Percentiles rank a stretch among this genome's conserved stretches.
Conservation (phyloP, 2,329 filamentous ascomycete species). For the Mollisiaceae sp. region DNA sequence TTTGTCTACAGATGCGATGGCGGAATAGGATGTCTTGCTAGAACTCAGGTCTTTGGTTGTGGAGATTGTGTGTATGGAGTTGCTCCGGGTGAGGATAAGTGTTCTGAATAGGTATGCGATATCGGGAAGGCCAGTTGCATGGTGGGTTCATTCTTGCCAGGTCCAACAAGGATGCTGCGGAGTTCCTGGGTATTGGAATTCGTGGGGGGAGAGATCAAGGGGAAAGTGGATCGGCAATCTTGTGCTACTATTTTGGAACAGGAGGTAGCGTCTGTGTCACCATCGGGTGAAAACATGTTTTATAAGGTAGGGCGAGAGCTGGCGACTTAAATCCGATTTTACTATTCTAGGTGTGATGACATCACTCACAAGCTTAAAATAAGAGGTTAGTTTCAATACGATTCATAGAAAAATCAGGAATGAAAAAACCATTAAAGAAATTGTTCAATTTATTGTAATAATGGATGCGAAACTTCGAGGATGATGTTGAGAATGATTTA, state of each 20-base stretch:
- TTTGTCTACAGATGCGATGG: slow-evolving; percentile 19
- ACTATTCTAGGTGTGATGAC: too few species aligned
- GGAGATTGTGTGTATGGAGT: slow-evolving; percentile 3
- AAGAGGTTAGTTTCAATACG: neutral
- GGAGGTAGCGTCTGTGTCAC: neutral
- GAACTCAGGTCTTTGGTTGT: slow-evolving; percentile 15
- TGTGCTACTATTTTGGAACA: neutral
- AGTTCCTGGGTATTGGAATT: neutral
- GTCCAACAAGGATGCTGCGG: neutral
- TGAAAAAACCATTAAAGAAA: too few species aligned
- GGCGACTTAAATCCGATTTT: neutral
- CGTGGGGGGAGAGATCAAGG: too few species aligned
- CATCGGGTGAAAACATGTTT: neutral
- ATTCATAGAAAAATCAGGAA: neutral
- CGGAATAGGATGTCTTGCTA: slow-evolving; percentile 6
- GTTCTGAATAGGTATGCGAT: slow-evolving; percentile 4
- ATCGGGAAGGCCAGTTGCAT: neutral
- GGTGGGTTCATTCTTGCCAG: neutral
- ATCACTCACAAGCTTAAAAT: neutral
- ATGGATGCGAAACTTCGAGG: too few species aligned
- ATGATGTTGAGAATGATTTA: too few species aligned
- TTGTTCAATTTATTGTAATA: too few species aligned
- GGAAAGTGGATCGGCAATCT: neutral
- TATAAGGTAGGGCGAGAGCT: neutral
- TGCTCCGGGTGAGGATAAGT: slow-evolving; percentile 12